phyloP scores from a whole-genome alignment of 2,329 filamentous ascomycete species.

The Phoma herbarum region DNA sequence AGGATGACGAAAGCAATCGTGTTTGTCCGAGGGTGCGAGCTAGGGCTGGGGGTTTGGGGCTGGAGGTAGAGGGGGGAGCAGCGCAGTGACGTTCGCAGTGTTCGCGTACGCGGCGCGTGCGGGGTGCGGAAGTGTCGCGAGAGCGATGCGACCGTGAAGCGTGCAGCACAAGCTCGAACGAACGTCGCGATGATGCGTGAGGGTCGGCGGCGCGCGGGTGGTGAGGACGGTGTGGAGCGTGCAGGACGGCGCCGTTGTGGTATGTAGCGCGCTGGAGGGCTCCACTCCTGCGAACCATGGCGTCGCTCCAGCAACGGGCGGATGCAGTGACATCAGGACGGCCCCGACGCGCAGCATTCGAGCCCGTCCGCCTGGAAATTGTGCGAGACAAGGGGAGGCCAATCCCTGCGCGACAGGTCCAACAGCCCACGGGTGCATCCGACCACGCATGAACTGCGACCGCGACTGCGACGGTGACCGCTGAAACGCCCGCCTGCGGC shows the following conservation, averaged over 20 bases:
- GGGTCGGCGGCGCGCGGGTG: constrained; percentile 5
- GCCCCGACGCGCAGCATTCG: constrained; percentile 1
- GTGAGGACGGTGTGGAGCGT: constrained; percentile 1
- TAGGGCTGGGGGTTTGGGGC: background rate
- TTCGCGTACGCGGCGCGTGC: constrained; percentile 27
- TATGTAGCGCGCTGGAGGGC: background rate
- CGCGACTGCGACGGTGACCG: constrained; percentile 8
- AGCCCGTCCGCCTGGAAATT: constrained; percentile 16
- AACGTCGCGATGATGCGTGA: constrained; percentile 6
- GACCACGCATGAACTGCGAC: constrained; percentile 15
- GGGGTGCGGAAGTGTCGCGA: constrained; percentile 29
- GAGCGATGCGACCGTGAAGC: constrained; percentile 19
- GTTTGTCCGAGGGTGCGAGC: background rate
- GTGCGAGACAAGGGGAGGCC: constrained; percentile 8
- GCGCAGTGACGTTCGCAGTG: constrained; percentile 11
- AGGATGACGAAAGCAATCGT: background rate
- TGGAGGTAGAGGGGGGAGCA: background rate
- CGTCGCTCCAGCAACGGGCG: constrained; percentile 11
- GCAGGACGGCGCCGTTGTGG: constrained; percentile 1
- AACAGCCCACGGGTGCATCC: constrained; percentile 1
- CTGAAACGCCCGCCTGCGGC: constrained; percentile 23
- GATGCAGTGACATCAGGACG: constrained; percentile 14
- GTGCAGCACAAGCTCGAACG: background rate
- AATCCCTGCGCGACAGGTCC: constrained; percentile 3
- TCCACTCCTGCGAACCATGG: constrained; percentile 11